Evolutionary conservation across 1,139 yeast species (phyloP).

Genomic region (Suhomyces yuchorum): DNA sequence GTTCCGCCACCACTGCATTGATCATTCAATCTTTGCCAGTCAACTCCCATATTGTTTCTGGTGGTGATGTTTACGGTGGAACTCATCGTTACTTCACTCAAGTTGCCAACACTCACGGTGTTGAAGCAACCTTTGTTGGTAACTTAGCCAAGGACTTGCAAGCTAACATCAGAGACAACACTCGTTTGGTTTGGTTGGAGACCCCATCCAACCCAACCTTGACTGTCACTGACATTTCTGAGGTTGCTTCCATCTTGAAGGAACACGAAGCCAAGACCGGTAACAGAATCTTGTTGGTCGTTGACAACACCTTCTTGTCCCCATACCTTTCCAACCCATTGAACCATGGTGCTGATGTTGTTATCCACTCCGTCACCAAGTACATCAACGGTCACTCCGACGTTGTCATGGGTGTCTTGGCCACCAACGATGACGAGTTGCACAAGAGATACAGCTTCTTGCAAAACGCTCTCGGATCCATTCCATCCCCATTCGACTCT

Average conservation of each 20-base stretch:
- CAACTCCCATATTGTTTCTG: constrained; percentile 74
- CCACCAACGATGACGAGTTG: constrained; percentile 63
- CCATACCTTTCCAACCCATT: constrained; percentile 91
- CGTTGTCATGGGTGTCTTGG: constrained; percentile 84
- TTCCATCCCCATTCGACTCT: constrained; percentile 87
- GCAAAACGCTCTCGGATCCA: constrained; percentile 87
- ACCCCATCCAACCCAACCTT: constrained; percentile 89
- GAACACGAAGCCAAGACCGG: constrained; percentile 50
- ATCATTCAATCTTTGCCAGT: constrained; percentile 73
- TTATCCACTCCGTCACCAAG: constrained; percentile 87
- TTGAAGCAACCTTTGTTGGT: constrained; percentile 67
- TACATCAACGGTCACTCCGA: constrained; percentile 93
- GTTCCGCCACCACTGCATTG: constrained; percentile 84
- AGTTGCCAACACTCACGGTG: constrained; percentile 82
- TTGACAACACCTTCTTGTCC: constrained; percentile 92
- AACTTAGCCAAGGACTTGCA: constrained; percentile 64
- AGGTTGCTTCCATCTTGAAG: constrained; percentile 56
- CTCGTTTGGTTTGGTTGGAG: constrained; percentile 84
- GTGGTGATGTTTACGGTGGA: constrained; percentile 92
- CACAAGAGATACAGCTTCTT: constrained; percentile 70
- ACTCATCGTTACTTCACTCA: constrained; percentile 89
- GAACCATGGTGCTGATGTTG: constrained; percentile 81
- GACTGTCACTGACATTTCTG: constrained; percentile 68
- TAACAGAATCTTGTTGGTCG: constrained; percentile 61
- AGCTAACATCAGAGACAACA: constrained; percentile 56